phyloP scores from a whole-genome alignment of 2,329 filamentous ascomycete species.

The Onygena corvina region DNA sequence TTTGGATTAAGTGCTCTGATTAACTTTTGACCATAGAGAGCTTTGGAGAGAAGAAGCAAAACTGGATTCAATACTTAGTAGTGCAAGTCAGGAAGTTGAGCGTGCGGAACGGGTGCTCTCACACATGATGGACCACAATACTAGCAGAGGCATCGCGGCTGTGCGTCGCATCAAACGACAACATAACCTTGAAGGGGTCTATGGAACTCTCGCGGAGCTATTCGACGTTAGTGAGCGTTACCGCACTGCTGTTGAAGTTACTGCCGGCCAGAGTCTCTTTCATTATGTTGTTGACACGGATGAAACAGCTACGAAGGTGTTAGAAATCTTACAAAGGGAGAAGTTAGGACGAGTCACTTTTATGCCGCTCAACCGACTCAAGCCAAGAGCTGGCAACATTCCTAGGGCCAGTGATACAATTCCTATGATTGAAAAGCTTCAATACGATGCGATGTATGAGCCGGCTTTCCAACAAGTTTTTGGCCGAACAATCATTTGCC shows the following conservation, averaged over 20 bases:
- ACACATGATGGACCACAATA: constrained; percentile 80
- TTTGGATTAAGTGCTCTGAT: constrained; percentile 11
- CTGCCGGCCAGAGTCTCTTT: constrained; percentile 83
- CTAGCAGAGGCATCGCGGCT: constrained; percentile 72
- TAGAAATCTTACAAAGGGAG: constrained; percentile 66
- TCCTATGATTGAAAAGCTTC: constrained; percentile 72
- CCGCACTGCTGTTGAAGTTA: constrained; percentile 80
- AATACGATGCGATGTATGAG: constrained; percentile 64
- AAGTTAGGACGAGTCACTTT: constrained; percentile 83
- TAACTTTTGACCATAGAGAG: constrained; percentile 30
- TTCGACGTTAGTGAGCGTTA: constrained; percentile 76
- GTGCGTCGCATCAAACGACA: constrained; percentile 73
- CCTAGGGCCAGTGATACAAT: constrained; percentile 79
- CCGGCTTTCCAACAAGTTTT: constrained; percentile 90
- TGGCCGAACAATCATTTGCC: constrained; percentile 87
- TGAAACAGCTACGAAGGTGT: constrained; percentile 68
- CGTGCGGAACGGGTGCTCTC: constrained; percentile 65
- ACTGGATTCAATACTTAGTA: constrained; percentile 63
- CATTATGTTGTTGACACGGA: constrained; percentile 93
- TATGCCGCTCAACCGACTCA: constrained; percentile 78
- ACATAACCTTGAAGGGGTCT: constrained; percentile 69
- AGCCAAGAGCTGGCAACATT: constrained; percentile 58
- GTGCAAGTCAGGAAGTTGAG: constrained; percentile 63
- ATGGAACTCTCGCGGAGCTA: constrained; percentile 88
- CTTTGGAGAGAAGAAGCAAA: constrained; percentile 84